Base-by-base conservation (phyloP, 176 grass and related monocot species). In the Melocanna baccifera region DNA sequence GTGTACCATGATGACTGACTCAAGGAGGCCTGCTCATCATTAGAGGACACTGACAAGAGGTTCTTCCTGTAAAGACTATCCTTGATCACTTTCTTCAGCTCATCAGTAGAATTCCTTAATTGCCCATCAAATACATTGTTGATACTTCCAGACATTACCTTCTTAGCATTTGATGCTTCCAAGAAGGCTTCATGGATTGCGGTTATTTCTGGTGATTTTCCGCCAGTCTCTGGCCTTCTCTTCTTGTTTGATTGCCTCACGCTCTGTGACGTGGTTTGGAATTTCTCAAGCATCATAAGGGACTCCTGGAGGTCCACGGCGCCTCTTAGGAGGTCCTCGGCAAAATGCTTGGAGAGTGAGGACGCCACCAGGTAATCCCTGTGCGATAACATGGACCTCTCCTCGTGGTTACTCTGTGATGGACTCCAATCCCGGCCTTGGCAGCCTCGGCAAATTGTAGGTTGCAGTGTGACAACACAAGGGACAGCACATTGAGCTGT, bases 291-390 rank as follows among this genome's bases (percentile, higher is more conserved):
- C 91, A 94, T 98, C 45, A 73, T 48, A 77, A 98, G 56, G 7
- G 95, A 98, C 73, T 88, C 92, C 78, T 90, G 89, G 50, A 98
- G 95, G 73, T 93, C 92, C 79, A 98, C 71, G 29, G 92, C 87
- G 0, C 89, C 89, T 88, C 85, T 88, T 6, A 94, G 78, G 82
- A 98, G 91, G 84, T 92, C 87, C 70, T 98, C 89, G 0, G 91
- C 84, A 1, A 91, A 92, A 93, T 90, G 80, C 46, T 81, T 88
- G 16, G 95, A 93, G 14, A 83, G 50, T 20, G 83, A 32, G 87
- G 87, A 86, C 46, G 66, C 22, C 90, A 88, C 65, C 85, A 76
- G 37, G 41, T 91, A 80, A 69, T 88, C 78, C 76, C 63, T 83
- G 23, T 63, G 69, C 19, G 78, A 81, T 20, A 83, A 71, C 82